Evolutionary conservation across 176 grass and related monocot species (phyloP).

Genomic region (Hyparrhenia diplandra): DNA sequence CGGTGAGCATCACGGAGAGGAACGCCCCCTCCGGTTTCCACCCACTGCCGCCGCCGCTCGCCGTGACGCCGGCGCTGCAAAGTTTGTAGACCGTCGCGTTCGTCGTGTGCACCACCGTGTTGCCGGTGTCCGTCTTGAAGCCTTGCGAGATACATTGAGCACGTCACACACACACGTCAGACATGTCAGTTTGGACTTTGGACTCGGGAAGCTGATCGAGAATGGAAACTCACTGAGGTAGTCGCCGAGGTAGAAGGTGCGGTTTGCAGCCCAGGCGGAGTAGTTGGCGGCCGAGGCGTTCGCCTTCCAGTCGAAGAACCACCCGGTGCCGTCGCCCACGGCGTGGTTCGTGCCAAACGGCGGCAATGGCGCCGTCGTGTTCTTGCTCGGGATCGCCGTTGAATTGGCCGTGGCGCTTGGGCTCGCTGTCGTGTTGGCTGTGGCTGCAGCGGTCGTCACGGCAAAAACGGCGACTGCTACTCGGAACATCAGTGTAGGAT

Average conservation of each 20-base stretch:
- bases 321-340: constrained; percentile 53
- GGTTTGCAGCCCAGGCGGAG: constrained; percentile 57
- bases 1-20: constrained; percentile 43
- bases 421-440: background rate
- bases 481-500: background rate
- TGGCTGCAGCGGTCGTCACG: background rate
- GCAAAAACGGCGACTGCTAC: background rate
- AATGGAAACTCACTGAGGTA: constrained; percentile 45
- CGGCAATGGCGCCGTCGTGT: constrained; percentile 9
- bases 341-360: constrained; percentile 54
- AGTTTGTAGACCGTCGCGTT: constrained; percentile 44
- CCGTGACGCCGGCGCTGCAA: constrained; percentile 18
- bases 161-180: background rate
- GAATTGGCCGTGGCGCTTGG: constrained; percentile 5
- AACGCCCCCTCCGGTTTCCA: constrained; percentile 33
- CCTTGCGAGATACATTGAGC: too few species aligned
- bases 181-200: background rate
- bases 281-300: constrained; percentile 60
- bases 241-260: constrained; percentile 73
- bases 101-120: constrained; percentile 53
- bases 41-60: background rate
- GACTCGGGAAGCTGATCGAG: background rate
- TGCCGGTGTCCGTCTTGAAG: constrained; percentile 48
- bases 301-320: constrained; percentile 57
- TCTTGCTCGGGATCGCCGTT: background rate